Base-by-base conservation (phyloP, 345 rosid species). In the Citropsis articulata region DNA sequence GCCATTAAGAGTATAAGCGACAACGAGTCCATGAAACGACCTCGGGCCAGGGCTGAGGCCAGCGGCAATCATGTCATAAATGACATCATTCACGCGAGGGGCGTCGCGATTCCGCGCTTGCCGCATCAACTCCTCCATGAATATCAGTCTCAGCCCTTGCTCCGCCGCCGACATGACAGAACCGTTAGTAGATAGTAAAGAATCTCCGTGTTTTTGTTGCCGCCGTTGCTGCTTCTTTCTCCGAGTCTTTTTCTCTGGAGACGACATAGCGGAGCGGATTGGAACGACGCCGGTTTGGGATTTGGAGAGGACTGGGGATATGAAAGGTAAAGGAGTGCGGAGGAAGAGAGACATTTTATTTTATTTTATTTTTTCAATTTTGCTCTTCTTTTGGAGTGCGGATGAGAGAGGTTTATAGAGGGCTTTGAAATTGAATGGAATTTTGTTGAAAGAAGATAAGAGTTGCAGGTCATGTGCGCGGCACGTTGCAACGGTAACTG, bases 41-140 rank as follows among this genome's bases (percentile, higher is more conserved):
- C 98, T 90, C 18, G 98, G 98, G 31, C 99, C 98, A 30, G 99
- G 98, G 81, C 72, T 83, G 60, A 95, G 87, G 16, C 99, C 99
- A 61, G 98, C 98, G 16, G 99, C 98, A 72, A 95, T 80, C 99
- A 95, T 95, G 84, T 95, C 99, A 61, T 91, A 92, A 66, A 95
- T 91, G 83, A 93, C 93, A 19, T 91, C 92, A 2, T 91, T 87
- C 8, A 91, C 99, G 18, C 92, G 95, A 27, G 74, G 62, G 1
- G 89, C 22, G 57, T 95, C 95, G 2, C 93, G 86, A 75, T 85
- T 89, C 88, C 98, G 84, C 0, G 99, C 93, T 68, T 91, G 90
- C 35, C 78, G 87, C 98, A 91, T 95, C 82, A 95, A 87, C 78
- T 93, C 99, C 80, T 95, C 99, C 99, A 95, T 92, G 85, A 95